Evolutionary conservation across 2,329 filamentous ascomycete species (phyloP).

Genomic region (Xylaria sp.): DNA sequence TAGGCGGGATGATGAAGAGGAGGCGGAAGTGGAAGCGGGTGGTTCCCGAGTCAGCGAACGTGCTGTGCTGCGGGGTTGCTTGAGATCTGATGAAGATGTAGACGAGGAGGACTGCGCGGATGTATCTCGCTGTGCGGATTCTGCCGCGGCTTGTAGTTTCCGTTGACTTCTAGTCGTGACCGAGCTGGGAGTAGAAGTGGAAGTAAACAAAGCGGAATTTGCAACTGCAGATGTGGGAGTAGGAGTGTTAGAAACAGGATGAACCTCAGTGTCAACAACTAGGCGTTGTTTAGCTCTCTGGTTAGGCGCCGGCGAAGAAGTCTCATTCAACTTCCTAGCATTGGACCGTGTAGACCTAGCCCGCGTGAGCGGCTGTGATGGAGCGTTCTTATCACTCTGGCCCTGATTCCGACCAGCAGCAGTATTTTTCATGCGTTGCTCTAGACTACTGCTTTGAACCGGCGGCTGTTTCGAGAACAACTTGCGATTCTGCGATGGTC

Average conservation of each 20-base stretch:
- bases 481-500: conserved; percentile 46
- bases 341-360: conserved; percentile 22
- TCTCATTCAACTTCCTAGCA: conserved; percentile 34
- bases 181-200: neutral
- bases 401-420: conserved; percentile 7
- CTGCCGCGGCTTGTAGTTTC: conserved; percentile 5
- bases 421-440: conserved; percentile 17
- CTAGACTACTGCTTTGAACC: conserved; percentile 16
- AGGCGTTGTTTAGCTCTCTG: conserved; percentile 4
- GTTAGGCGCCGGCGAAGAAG: conserved; percentile 20
- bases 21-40: conserved; percentile 5
- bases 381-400: conserved; percentile 12
- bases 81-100: conserved; percentile 15
- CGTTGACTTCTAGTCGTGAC: conserved; percentile 8
- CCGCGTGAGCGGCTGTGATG: conserved; percentile 4
- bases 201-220: neutral
- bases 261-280: conserved; percentile 21
- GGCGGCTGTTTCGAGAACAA: conserved; percentile 48
- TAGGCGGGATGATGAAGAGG: conserved; percentile 43
- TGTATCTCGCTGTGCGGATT: neutral
- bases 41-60: conserved; percentile 22
- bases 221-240: neutral
- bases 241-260: conserved; percentile 31
- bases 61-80: neutral
- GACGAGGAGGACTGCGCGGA: conserved; percentile 10